phyloP scores from a whole-genome alignment of 2,329 filamentous ascomycete genomes.

The Diplodia mutila region DNA sequence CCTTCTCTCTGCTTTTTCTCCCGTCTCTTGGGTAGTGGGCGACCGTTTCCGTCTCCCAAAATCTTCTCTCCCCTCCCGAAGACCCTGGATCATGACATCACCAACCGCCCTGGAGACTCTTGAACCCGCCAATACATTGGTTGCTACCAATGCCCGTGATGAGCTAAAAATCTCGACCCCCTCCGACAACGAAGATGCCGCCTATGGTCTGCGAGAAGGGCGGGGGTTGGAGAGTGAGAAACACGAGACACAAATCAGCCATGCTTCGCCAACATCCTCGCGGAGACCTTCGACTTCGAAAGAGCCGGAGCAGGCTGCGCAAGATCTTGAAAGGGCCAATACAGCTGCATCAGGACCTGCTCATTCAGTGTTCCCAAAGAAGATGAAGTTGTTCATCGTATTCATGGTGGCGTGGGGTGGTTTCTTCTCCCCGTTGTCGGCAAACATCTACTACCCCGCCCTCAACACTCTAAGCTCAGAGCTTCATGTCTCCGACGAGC shows the following conservation, averaged over 20 bases:
- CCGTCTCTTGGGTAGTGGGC: not conserved
- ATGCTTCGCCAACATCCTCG: constrained; percentile 4
- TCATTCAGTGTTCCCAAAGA: constrained; percentile 29
- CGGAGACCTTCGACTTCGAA: constrained; percentile 20
- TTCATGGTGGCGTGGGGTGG: constrained; percentile 55
- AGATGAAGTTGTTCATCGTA: constrained; percentile 52
- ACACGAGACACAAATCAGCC: not conserved
- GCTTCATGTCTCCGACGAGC: constrained; percentile 42
- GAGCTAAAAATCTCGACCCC: not conserved
- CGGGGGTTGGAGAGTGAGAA: not conserved
- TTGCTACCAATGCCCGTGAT: not conserved
- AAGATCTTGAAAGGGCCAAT: constrained; percentile 30
- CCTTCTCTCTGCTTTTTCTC: not conserved
- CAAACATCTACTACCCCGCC: constrained; percentile 38
- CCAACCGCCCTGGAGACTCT: not conserved
- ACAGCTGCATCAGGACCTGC: constrained; percentile 28
- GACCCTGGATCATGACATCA: constrained; percentile 4
- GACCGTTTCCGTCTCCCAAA: not conserved
- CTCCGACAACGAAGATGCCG: not conserved
- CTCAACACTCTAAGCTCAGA: constrained; percentile 34
- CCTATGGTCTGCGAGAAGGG: not conserved
- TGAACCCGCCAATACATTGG: not conserved
- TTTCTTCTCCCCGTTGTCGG: constrained; percentile 55
- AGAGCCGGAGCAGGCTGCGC: not conserved
- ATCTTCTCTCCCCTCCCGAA: not conserved